Evolutionary conservation across 352 stramenopile genomes (phyloP).

Genomic region (Globisporangium polare): DNA sequence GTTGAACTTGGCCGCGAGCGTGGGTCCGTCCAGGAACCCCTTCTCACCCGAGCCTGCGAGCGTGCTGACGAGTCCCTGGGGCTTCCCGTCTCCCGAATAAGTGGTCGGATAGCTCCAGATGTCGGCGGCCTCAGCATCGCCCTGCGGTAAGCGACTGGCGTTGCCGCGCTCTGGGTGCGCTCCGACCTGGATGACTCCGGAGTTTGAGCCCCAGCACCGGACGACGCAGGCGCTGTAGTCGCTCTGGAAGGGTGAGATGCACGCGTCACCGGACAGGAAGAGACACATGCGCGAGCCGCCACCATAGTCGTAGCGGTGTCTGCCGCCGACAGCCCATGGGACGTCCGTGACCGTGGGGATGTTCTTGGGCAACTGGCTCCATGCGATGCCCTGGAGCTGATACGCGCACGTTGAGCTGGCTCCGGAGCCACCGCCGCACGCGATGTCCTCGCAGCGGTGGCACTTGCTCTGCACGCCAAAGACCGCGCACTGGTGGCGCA

Average conservation of each 20-base stretch:
- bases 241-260: constrained; percentile 63
- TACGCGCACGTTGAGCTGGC: constrained; percentile 62
- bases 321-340: constrained; percentile 88
- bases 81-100: constrained; percentile 44
- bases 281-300: constrained; percentile 82
- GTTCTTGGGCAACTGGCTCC: constrained; percentile 69
- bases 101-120: constrained; percentile 53
- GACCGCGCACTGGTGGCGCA: constrained; percentile 87
- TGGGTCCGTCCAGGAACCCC: constrained; percentile 79
- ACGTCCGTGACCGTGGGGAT: constrained; percentile 92
- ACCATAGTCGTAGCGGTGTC: constrained; percentile 93
- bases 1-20: constrained; percentile 75
- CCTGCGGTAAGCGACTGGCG: constrained; percentile 15
- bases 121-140: constrained; percentile 51
- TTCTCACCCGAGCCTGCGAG: constrained; percentile 79
- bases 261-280: constrained; percentile 84
- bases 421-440: constrained; percentile 34
- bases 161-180: constrained; percentile 34
- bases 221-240: constrained; percentile 89
- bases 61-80: constrained; percentile 89
- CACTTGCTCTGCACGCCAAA: constrained; percentile 93
- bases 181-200: constrained; percentile 27
- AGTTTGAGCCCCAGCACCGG: constrained; percentile 88
- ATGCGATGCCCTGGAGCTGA: constrained; percentile 92
- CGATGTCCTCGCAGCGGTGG: constrained; percentile 90